phyloP scores from a whole-genome alignment of 2,329 filamentous ascomycete genomes.

The Aureobasidium sp. region DNA sequence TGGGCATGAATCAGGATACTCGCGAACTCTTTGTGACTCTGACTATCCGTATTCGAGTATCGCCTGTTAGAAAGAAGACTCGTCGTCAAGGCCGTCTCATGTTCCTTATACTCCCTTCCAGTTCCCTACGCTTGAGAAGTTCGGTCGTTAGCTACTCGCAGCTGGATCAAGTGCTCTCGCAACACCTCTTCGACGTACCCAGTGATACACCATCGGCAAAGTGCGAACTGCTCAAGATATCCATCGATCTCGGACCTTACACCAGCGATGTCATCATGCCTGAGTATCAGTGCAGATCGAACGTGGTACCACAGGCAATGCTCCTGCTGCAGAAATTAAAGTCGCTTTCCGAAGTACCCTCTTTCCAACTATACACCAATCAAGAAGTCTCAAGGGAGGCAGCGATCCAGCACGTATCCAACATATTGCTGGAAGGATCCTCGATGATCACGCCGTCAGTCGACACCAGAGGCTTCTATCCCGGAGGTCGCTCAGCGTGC shows the following conservation, averaged over 20 bases:
- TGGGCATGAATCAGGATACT: not conserved
- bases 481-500: not conserved
- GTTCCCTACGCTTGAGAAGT: not conserved
- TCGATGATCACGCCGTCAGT: not conserved
- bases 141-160: not conserved
- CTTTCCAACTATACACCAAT: not conserved
- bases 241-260: not conserved
- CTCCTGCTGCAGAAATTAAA: not conserved
- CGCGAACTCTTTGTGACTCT: not conserved
- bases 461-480: not conserved
- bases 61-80: not conserved
- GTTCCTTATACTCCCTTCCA: not conserved
- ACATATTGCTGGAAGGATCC: not conserved
- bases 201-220: not conserved
- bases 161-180: not conserved
- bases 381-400: not conserved
- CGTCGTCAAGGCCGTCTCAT: not conserved
- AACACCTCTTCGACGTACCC: not conserved
- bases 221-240: not conserved
- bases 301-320: not conserved
- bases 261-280: not conserved
- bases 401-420: not conserved
- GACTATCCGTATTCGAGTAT: not conserved
- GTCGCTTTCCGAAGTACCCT: not conserved
- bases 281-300: not conserved